Conservation (phyloP, 148 eudicot genomes). For the Polygonum aviculare region DNA sequence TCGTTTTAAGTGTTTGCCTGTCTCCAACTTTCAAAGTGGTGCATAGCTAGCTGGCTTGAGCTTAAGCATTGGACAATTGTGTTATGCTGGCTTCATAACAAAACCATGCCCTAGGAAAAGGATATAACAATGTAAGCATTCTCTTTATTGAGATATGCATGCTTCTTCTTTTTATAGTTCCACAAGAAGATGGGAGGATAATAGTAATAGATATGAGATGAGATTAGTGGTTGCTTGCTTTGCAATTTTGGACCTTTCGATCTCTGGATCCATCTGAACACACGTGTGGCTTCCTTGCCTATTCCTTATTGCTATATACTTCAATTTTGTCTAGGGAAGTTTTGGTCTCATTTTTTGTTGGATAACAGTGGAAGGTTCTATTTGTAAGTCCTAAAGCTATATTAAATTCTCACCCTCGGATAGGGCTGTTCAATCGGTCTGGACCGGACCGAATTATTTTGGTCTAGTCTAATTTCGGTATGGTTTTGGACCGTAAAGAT, state of each 20-base stretch:
- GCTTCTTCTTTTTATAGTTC: neutral
- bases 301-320: too few relatives aligned
- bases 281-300: too few relatives aligned
- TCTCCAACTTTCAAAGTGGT: slow-evolving; percentile 1
- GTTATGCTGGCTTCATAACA: neutral
- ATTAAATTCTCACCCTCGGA: too few relatives aligned
- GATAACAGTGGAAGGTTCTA: too few relatives aligned
- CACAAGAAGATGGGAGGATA: neutral
- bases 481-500: too few relatives aligned
- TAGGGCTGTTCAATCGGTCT: too few relatives aligned
- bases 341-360: too few relatives aligned
- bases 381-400: too few relatives aligned
- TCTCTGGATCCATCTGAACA: neutral
- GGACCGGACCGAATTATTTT: too few relatives aligned
- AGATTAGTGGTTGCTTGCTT: neutral
- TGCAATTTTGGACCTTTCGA: neutral
- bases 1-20: neutral
- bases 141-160: neutral
- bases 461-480: too few relatives aligned
- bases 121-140: neutral
- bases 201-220: neutral
- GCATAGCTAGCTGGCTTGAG: neutral
- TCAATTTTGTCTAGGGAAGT: too few relatives aligned
- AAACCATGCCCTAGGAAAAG: neutral
- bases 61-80: neutral